Percentiles rank a stretch among this genome's conserved stretches.
phyloP scores from a whole-genome alignment of 73 alveolate species.

The Paramecium octaurelia region DNA sequence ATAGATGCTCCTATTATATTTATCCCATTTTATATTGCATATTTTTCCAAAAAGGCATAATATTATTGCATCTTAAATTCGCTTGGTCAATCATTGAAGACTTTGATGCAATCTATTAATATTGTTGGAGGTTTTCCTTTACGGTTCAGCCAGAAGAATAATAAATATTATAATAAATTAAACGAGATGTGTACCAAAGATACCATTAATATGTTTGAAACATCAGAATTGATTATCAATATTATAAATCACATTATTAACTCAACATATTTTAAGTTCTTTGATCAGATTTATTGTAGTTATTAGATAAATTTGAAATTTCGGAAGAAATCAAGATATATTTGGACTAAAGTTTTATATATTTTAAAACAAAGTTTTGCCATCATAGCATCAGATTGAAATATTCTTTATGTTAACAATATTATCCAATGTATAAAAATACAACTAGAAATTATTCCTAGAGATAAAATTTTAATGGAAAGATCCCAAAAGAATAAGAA shows the following conservation, averaged over 20 bases:
- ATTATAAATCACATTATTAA: neutral
- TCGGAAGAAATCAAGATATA: neutral
- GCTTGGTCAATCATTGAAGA: neutral
- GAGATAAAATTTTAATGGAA: neutral
- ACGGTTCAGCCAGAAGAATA: neutral
- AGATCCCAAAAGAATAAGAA: neutral
- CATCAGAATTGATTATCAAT: neutral
- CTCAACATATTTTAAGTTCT: neutral
- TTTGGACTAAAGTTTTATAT: too few relatives aligned
- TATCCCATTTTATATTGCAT: slow-evolving; percentile 2
- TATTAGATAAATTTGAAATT: too few relatives aligned
- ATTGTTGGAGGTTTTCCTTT: slow-evolving; percentile 10
- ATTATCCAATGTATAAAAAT: neutral
- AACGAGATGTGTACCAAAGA: slow-evolving; percentile 3
- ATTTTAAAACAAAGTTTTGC: too few relatives aligned
- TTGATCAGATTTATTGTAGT: neutral
- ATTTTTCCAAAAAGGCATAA: neutral
- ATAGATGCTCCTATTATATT: slow-evolving; percentile 6
- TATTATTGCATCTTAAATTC: neutral
- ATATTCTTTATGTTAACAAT: too few relatives aligned
- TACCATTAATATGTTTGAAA: neutral
- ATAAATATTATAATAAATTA: neutral
- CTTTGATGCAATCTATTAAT: neutral
- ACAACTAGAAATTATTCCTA: neutral
- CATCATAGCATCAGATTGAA: too few relatives aligned